Evolutionary conservation across 2,329 filamentous ascomycete genomes (phyloP), one percentile per base, ranked within the genome.

Genomic region (Ophiognomonia clavigignenti-juglandacearum): DNA sequence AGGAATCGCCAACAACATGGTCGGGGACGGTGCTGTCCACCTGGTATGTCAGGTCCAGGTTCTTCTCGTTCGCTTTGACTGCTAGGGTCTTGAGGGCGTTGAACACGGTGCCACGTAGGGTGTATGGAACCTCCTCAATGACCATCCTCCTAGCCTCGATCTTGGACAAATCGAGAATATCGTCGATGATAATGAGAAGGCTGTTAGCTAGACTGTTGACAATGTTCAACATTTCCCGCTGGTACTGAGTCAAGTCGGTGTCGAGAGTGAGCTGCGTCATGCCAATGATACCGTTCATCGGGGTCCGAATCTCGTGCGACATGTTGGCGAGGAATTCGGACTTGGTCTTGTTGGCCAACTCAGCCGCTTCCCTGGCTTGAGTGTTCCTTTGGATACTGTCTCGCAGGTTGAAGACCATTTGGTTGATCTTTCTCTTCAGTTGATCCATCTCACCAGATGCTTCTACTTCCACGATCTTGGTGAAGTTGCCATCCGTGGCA

Each of bases 371-470:
- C 67, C 93, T 86, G 48, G 93, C 93, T 56, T 91, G 88, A 3
- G 91, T 96, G 64, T 97, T 98, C 64, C 90, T 83, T 65, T 97
- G 91, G 57, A 98, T 96, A 75, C 88, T 95, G 68, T 97, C 93
- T 57, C 92, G 78, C 53, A 98, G 72, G 63, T 95, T 96, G 63
- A 88, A 93, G 44, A 97, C 91, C 93, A 98, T 98, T 72, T 95
- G 88, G 65, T 97, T 98, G 77, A 98, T 97, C 75, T 97, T 97
- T 60, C 91, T 84, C 71, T 98, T 98, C 58, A 98, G 77, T 66
- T 97, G 92, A 67, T 97, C 93, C 93, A 98, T 97, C 68, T 98
- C 93, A 54, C 93, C 93, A 11, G 92, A 96, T 18, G 93, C 93
- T 65, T 96, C 91, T 16, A 98, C 92, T 39, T 93, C 95, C 64